Evolutionary conservation across 495 filamentous ascomycete species (phyloP).

Genomic region (Chaetomium fimeti): DNA sequence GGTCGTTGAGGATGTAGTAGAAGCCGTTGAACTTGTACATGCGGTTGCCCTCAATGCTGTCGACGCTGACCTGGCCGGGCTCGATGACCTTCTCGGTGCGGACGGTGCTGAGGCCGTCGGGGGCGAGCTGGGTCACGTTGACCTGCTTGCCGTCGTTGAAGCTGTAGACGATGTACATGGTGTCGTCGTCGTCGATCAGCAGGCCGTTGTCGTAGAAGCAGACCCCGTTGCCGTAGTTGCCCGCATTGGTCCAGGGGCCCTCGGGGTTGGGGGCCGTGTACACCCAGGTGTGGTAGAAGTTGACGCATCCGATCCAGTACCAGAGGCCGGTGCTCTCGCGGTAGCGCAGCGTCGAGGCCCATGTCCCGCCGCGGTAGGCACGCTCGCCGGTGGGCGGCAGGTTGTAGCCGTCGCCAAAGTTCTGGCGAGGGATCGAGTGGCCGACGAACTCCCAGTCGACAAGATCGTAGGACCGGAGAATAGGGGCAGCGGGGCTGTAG

Average conservation of each 20-base stretch:
- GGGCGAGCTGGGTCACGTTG: slow-evolving; percentile 13
- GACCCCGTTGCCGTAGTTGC: slow-evolving; percentile 6
- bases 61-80: slow-evolving; percentile 6
- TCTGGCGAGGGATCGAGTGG: slow-evolving; percentile 11
- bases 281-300: slow-evolving; percentile 13
- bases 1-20: slow-evolving; percentile 14
- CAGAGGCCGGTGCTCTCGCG: slow-evolving; percentile 7
- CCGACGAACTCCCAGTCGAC: slow-evolving; percentile 13
- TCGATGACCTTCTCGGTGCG: slow-evolving; percentile 8
- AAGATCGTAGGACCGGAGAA: slow-evolving; percentile 13
- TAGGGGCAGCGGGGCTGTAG: slow-evolving; percentile 11
- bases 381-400: slow-evolving; percentile 4
- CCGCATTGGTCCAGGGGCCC: slow-evolving; percentile 6
- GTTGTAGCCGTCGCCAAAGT: slow-evolving; percentile 16
- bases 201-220: slow-evolving; percentile 14
- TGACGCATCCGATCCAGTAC: slow-evolving; percentile 13
- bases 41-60: slow-evolving; percentile 14
- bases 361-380: slow-evolving; percentile 5
- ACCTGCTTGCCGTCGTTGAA: slow-evolving; percentile 11
- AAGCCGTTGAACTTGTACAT: slow-evolving; percentile 13
- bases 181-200: slow-evolving; percentile 16
- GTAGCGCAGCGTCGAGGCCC: slow-evolving; percentile 12
- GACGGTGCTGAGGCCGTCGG: slow-evolving; percentile 10
- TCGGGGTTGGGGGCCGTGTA: slow-evolving; percentile 9
- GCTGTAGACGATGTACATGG: slow-evolving; percentile 11